Evolutionary conservation across 2,329 filamentous ascomycete genomes (phyloP), one percentile per base, ranked within the genome.

Genomic region (Madurella mycetomatis): DNA sequence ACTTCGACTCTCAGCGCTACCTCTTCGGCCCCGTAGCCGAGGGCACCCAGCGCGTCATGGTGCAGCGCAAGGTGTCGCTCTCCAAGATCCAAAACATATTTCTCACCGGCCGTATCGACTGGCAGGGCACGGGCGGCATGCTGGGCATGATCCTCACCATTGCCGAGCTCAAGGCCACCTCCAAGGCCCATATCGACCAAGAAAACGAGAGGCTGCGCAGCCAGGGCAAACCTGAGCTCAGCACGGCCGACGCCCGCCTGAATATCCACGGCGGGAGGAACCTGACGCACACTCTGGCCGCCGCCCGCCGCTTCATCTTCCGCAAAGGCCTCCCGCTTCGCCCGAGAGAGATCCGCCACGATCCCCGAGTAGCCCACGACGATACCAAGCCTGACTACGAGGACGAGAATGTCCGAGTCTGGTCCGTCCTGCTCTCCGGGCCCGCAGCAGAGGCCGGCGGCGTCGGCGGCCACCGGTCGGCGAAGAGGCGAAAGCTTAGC

Each of bases 101-200:
- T 69, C 69, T 99, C 55, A 88, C 89, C 0, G 94, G 94, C 2
- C 78, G 77, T 41, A 82, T 88, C 41, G 79, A 83, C 67, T 96
- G 91, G 90, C 73, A 76, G 31, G 88, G 83, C 64, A 81, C 82
- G 34, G 94, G 94, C 54, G 94, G 94, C 3, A 72, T 97, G 59
- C 74, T 96, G 58, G 94, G 94, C 49, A 82, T 92, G 75, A 80
- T 96, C 54, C 78, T 99, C 60, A 95, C 90, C 4, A 70, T 96
- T 55, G 90, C 92, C 30, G 90, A 94, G 69, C 72, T 79, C 5
- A 70, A 81, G 18, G 74, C 79, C 5, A 69, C 73, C 15, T 76
- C 76, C 37, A 73, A 71, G 51, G 75, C 78, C 57, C 68, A 70
- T 8, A 54, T 67, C 5, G 65, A 65, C 17, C 65, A 70, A 9